Base-by-base conservation (phyloP, 768 basidiomycete genomes). In the Termitomyces heimii region DNA sequence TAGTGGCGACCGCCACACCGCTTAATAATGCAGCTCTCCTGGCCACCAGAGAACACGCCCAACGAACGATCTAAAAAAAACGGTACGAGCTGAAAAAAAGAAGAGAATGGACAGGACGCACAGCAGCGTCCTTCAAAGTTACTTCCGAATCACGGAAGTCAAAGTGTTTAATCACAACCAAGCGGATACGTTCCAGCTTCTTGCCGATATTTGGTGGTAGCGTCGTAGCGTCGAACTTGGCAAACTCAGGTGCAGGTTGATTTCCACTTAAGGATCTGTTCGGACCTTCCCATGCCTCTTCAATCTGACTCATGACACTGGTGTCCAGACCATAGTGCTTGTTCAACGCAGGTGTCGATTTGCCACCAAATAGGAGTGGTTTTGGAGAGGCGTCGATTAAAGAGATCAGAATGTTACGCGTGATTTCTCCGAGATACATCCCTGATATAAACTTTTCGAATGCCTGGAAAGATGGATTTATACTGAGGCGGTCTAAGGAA, bases 381-480 rank as follows among this genome's bases (percentile, higher is more conserved):
- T 77, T 77, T 0, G 90, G 89, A 16, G 82, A 73, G 5, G 88
- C 85, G 63, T 93, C 92, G 62, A 96, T 76, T 61, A 98, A 75
- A 49, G 92, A 82, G 31, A 94, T 78, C 53, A 98, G 78, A 64
- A 96, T 75, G 66, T 91, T 90, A 39, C 97, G 88, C 26, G 88
- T 82, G 60, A 98, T 83, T 73, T 99, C 97, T 56, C 97, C 97
- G 40, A 98, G 83, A 71, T 99, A 99, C 96, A 99, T 98, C 56
- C 97, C 97, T 1, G 94, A 97, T 63, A 99, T 89, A 75, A 97
- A 93, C 76, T 98, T 99, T 73, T 99, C 97, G 68, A 94, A 98
- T 2, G 91, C 91, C 69, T 98, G 97, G 68, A 82, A 88, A 35
- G 82, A 78, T 28, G 95, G 94, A 66, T 99, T 99, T 73, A 98